Evolutionary conservation across 495 filamentous ascomycete species (phyloP), one percentile per base, ranked within the genome.

Genomic region (Neurospora sp.): DNA sequence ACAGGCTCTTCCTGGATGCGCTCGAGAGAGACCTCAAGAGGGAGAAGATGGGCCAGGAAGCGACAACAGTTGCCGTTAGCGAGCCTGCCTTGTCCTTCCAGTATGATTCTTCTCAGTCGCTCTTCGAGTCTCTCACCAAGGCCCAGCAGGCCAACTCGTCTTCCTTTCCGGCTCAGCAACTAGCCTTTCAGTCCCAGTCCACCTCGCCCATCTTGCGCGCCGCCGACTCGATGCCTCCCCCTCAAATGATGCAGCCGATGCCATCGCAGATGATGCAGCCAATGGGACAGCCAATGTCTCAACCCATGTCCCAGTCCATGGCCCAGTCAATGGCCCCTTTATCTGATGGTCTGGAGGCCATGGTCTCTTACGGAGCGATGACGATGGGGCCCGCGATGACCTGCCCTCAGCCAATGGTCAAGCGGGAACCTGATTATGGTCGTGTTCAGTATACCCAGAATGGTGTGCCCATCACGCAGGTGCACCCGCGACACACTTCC

Each of bases 101-200:
- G 83, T 99, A 97, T 82, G 96, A 99, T 83, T 97, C 96, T 71
- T 98, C 96, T 48, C 96, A 99, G 83, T 98, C 96, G 75, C 89
- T 99, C 72, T 99, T 97, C 83, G 96, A 99, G 87, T 96, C 98
- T 84, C 92, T 99, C 88, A 98, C 96, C 77, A 99, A 98, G 86
- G 94, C 95, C 40, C 96, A 99, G 84, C 96, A 98, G 88, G 94
- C 94, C 80, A 98, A 96, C 84, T 93, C 94, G 41, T 98, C 95
- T 35, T 96, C 95, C 37, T 98, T 98, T 87, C 93, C 89, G 84
- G 92, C 91, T 74, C 93, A 88, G 76, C 85, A 95, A 79, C 89
- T 92, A 79, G 89, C 91, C 82, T 94, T 90, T 86, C 89, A 87
- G 79, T 85, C 83, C 71, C 92, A 93, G 84, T 88, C 91, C 73